Evolutionary conservation across 257 asterid species (phyloP), one percentile per base, ranked within the genome.

Genomic region (Solanum corneliomulleri): DNA sequence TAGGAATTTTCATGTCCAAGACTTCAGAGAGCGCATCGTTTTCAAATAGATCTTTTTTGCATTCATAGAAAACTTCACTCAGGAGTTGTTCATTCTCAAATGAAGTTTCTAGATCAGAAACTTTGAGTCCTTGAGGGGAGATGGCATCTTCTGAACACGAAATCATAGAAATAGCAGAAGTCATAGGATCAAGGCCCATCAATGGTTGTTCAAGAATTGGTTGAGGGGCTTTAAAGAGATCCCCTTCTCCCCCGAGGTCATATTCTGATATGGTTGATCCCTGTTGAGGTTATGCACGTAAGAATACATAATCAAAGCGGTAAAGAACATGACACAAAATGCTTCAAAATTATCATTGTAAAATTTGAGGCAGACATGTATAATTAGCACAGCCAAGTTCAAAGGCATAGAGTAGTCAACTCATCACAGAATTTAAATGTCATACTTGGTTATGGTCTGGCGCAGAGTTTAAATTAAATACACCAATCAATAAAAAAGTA

Each of bases 1-100:
- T 47, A 11, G 95, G 93, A 89, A 91, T 68, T 62, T 92, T 91
- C 89, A 92, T 89, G 71, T 90, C 93, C 69, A 94, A 90, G 64
- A 91, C 91, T 60, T 92, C 99, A 20, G 95, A 88, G 13, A 90
- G 88, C 1, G 97, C 95, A 64, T 97, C 98, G 89, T 95, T 94
- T 5, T 94, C 99, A 92, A 97, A 86, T 44, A 97, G 93, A 90
- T 94, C 99, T 88, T 94, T 94, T 89, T 93, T 92, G 95, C 99
- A 97, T 80, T 94, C 98, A 49, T 95, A 95, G 89, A 92, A 95
- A 84, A 95, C 93, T 85, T 97, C 98, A 68, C 95, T 94, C 47
- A 97, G 91, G 69, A 97, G 93, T 78, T 92, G 97, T 66, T 93
- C 99, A 31, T 88, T 90, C 91, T 94, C 94, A 16, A 94, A 90